These are phyloP conservation scores for Linanthus parryae DNA, from an alignment of 148 eudicot genomes.

Conservation along the genomic window DNA sequence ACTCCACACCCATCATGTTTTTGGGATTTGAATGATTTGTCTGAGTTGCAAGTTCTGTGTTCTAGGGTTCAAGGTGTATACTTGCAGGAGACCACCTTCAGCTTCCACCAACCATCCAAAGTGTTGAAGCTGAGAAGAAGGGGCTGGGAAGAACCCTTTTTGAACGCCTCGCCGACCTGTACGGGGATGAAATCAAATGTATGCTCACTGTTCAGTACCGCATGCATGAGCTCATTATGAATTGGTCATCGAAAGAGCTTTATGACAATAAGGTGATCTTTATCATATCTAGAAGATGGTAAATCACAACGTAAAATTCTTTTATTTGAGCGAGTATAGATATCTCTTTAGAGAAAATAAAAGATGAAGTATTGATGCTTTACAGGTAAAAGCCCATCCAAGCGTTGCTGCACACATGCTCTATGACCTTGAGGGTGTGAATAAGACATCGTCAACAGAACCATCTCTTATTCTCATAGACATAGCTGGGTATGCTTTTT, in stretches of 20 bases:
- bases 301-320: background rate
- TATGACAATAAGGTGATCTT: slow-evolving; percentile 71
- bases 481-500: slow-evolving; percentile 64
- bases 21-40: too few species aligned
- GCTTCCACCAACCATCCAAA: slow-evolving; percentile 94
- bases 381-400: slow-evolving; percentile 80
- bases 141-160: slow-evolving; percentile 90
- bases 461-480: slow-evolving; percentile 83
- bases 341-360: too few species aligned
- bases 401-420: slow-evolving; percentile 89
- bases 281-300: background rate
- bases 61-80: slow-evolving; percentile 89
- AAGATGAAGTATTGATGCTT: too few species aligned
- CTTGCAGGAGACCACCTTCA: slow-evolving; percentile 88
- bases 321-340: too few species aligned
- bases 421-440: slow-evolving; percentile 68
- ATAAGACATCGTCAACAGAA: slow-evolving; percentile 73
- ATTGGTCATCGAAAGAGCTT: slow-evolving; percentile 93
- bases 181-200: slow-evolving; percentile 78
- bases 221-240: slow-evolving; percentile 94
- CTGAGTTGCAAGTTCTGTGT: slow-evolving; percentile 8
- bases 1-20: background rate
- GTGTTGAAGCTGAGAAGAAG: slow-evolving; percentile 95
- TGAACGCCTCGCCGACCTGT: slow-evolving; percentile 91
- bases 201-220: slow-evolving; percentile 99